These are phyloP conservation scores for Fraxinus dipetala DNA, from an alignment of 305 asterid genomes.

Conservation along the genomic window DNA sequence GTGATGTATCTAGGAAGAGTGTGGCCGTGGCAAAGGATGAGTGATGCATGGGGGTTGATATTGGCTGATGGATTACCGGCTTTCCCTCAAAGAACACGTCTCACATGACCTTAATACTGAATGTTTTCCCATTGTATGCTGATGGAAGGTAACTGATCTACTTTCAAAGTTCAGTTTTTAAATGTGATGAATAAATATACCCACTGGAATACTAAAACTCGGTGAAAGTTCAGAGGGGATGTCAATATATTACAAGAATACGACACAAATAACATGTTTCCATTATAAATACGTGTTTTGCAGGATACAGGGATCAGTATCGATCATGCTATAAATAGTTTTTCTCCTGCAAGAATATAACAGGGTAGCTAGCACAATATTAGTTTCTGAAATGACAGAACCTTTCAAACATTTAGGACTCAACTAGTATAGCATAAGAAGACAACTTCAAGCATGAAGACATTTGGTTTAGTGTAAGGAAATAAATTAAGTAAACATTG, in stretches of 20 bases:
- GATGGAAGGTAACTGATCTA: not conserved
- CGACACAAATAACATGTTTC: not conserved
- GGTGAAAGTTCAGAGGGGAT: not conserved
- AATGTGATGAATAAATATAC: not conserved
- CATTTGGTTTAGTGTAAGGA: not conserved
- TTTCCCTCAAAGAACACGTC: not conserved
- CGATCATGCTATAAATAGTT: not conserved
- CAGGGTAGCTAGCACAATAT: not conserved
- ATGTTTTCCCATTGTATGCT: not conserved
- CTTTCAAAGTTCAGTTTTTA: not conserved
- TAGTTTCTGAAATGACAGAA: not conserved
- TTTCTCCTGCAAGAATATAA: not conserved
- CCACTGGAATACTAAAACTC: not conserved
- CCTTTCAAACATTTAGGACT: not conserved
- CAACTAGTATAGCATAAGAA: not conserved
- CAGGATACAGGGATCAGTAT: not conserved
- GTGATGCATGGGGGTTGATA: not conserved
- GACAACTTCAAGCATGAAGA: not conserved
- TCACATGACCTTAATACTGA: not conserved
- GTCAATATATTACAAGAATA: not conserved
- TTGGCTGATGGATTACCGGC: not conserved
- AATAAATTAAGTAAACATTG: slow-evolving; percentile 1
- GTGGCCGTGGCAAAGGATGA: not conserved
- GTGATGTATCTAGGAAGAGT: not conserved
- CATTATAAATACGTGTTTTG: not conserved